phyloP scores from a whole-genome alignment of 176 grass and related monocot species.

The Rhipidocladum racemiflorum region DNA sequence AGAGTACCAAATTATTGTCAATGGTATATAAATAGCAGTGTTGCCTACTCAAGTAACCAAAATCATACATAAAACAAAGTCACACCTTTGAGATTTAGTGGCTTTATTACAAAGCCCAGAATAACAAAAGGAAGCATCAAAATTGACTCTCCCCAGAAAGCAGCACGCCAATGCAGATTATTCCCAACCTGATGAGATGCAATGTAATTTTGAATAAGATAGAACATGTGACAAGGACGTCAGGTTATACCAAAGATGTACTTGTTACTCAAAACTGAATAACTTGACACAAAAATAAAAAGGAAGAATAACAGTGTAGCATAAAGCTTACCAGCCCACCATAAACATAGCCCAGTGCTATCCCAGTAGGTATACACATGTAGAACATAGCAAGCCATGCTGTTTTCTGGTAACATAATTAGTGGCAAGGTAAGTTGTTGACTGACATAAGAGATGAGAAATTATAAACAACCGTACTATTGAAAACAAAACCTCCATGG shows the following conservation, averaged over 20 bases:
- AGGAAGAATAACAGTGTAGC: slow-evolving; percentile 18
- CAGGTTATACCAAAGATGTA: slow-evolving; percentile 4
- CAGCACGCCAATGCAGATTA: slow-evolving; percentile 80
- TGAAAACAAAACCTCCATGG: neutral
- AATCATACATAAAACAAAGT: slow-evolving; percentile 12
- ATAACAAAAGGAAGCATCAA: slow-evolving; percentile 99
- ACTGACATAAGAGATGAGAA: slow-evolving; percentile 26
- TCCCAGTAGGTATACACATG: slow-evolving; percentile 99
- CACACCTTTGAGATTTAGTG: slow-evolving; percentile 84
- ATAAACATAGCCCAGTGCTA: slow-evolving; percentile 96
- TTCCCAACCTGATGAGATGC: slow-evolving; percentile 56
- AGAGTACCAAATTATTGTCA: neutral
- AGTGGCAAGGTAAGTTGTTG: slow-evolving; percentile 37
- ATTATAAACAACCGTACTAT: neutral
- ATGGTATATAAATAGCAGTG: neutral
- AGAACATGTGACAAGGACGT: neutral
- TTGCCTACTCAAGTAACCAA: slow-evolving; percentile 9
- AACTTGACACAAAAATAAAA: slow-evolving; percentile 17
- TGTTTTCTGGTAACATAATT: slow-evolving; percentile 77
- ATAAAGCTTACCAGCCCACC: slow-evolving; percentile 80
- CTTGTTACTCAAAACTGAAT: neutral
- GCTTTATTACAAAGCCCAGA: slow-evolving; percentile 90
- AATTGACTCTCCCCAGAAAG: slow-evolving; percentile 95
- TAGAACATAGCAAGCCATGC: slow-evolving; percentile 95
- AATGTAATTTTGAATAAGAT: neutral